phyloP scores from a whole-genome alignment of 805 yeast genomes.

The Candida easanensis region DNA sequence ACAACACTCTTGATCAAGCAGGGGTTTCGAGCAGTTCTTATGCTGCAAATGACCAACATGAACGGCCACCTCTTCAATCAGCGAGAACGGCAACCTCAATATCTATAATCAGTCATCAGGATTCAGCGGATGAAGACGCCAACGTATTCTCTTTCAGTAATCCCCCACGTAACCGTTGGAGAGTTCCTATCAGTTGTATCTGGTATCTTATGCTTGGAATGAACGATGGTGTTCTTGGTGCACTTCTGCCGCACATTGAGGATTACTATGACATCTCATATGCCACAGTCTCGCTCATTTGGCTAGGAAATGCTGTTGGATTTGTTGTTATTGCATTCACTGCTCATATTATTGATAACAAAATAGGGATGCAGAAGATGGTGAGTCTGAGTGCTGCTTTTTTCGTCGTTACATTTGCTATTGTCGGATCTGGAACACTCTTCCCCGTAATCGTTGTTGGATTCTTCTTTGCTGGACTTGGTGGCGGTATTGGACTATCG shows the following conservation, averaged over 20 bases:
- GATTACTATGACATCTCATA: slow-evolving; percentile 44
- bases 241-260: slow-evolving; percentile 52
- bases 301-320: slow-evolving; percentile 58
- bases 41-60: neutral
- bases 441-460: slow-evolving; percentile 48
- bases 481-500: slow-evolving; percentile 46
- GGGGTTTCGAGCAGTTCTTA: neutral
- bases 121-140: slow-evolving; percentile 1
- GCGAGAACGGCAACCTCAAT: neutral
- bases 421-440: slow-evolving; percentile 45
- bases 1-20: neutral
- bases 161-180: slow-evolving; percentile 41
- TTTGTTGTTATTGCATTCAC: slow-evolving; percentile 46
- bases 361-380: slow-evolving; percentile 39
- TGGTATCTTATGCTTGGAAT: slow-evolving; percentile 45
- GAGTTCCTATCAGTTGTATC: slow-evolving; percentile 37
- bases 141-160: slow-evolving; percentile 34
- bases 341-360: slow-evolving; percentile 40
- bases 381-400: slow-evolving; percentile 36
- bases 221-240: slow-evolving; percentile 58
- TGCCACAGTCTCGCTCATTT: slow-evolving; percentile 51
- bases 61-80: neutral
- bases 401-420: slow-evolving; percentile 38
- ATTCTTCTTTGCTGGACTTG: slow-evolving; percentile 57
- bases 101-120: neutral